Percentiles rank a stretch among this genome's conserved stretches.
These are phyloP conservation scores for Ceratocystis albifundus DNA, from an alignment of 2,329 filamentous ascomycete genomes.

Conservation along the genomic window DNA sequence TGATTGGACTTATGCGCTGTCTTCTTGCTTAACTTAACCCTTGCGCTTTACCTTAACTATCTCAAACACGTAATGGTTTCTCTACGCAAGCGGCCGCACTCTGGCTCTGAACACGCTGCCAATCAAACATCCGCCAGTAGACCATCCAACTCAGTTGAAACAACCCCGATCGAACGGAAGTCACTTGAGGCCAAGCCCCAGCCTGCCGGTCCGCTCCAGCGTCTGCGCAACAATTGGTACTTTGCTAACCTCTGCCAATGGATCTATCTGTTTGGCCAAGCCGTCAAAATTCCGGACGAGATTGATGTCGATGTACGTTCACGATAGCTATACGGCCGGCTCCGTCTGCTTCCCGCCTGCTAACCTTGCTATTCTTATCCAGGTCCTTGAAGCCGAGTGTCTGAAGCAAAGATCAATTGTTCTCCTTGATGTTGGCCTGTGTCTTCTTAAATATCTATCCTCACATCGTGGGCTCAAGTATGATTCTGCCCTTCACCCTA, in stretches of 20 bases:
- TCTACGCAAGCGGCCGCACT: conserved; percentile 21
- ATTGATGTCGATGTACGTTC: conserved; percentile 70
- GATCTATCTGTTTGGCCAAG: conserved; percentile 79
- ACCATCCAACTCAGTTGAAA: not conserved
- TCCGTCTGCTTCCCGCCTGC: not conserved
- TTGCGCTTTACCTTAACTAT: not conserved
- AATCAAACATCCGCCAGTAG: conserved; percentile 9
- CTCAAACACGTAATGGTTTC: conserved; percentile 20
- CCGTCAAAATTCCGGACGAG: conserved; percentile 78
- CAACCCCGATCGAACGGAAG: conserved; percentile 1
- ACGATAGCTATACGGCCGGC: not conserved
- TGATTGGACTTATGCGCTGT: conserved; percentile 7
- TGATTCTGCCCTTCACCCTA: conserved; percentile 32
- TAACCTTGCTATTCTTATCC: not conserved
- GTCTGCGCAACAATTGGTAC: conserved; percentile 82
- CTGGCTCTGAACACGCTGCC: conserved; percentile 10
- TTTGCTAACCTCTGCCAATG: conserved; percentile 91
- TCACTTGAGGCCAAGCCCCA: not conserved
- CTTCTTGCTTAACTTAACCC: conserved; percentile 7
- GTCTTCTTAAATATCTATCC: conserved; percentile 82
- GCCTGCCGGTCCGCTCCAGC: conserved; percentile 14
- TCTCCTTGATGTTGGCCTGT: conserved; percentile 70
- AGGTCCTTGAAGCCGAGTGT: conserved; percentile 86
- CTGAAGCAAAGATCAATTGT: conserved; percentile 65
- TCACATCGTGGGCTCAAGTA: conserved; percentile 88